phyloP scores from a whole-genome alignment of 768 basidiomycete genomes.

The Suillus luteus region DNA sequence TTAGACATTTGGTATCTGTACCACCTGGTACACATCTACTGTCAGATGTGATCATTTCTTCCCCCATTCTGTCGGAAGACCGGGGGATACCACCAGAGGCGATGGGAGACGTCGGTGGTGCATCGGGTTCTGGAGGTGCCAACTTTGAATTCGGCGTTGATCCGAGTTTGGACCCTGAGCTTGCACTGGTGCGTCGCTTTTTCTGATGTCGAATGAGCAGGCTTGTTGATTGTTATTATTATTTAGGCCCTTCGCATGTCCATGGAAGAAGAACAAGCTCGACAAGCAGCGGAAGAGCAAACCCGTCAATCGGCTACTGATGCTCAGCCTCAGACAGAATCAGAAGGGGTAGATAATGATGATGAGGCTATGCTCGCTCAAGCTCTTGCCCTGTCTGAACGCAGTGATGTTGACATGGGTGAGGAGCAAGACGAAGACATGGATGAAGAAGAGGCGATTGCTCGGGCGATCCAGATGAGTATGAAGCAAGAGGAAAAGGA shows the following conservation, averaged over 20 bases:
- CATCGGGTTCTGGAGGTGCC: slow-evolving; percentile 47
- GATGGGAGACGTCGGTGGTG: slow-evolving; percentile 53
- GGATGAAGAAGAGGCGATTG: slow-evolving; percentile 88
- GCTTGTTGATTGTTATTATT: not conserved
- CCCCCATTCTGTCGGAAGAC: slow-evolving; percentile 81
- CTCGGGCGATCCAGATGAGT: slow-evolving; percentile 91
- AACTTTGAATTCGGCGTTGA: slow-evolving; percentile 91
- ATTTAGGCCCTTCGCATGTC: slow-evolving; percentile 93
- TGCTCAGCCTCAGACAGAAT: slow-evolving; percentile 26
- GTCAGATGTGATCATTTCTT: slow-evolving; percentile 80
- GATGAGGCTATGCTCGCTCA: slow-evolving; percentile 77
- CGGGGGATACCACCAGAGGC: slow-evolving; percentile 69
- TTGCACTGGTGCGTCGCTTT: slow-evolving; percentile 78
- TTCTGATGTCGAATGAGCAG: slow-evolving; percentile 9
- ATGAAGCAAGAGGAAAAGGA: slow-evolving; percentile 65
- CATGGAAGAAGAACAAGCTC: slow-evolving; percentile 90
- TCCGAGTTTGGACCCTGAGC: slow-evolving; percentile 92
- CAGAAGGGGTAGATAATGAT: slow-evolving; percentile 61
- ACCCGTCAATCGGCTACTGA: slow-evolving; percentile 31
- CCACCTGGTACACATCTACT: slow-evolving; percentile 78
- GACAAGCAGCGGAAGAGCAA: slow-evolving; percentile 54
- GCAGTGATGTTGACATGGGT: slow-evolving; percentile 54
- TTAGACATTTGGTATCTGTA: slow-evolving; percentile 79
- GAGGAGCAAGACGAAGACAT: slow-evolving; percentile 63
- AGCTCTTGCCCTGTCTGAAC: slow-evolving; percentile 76